Evolutionary conservation across 2,329 filamentous ascomycete species (phyloP), one percentile per base, ranked within the genome.

Genomic region (Harringtonia aguacate): DNA sequence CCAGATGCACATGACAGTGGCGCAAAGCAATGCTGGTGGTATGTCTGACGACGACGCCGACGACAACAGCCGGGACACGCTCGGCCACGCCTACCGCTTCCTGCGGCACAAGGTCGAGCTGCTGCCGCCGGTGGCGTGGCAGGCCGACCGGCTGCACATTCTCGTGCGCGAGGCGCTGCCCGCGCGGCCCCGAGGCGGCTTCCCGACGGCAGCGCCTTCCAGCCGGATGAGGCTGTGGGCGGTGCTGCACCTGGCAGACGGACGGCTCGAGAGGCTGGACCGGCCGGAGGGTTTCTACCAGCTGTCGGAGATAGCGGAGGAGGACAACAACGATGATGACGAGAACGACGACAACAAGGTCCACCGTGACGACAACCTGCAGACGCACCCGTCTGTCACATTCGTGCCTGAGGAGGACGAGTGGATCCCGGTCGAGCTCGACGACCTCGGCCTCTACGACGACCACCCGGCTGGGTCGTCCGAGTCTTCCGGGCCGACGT

Each of bases 161-260:
- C 60, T 83, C 37, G 56, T 73, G 37, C 69, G 77, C 17, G 69
- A 74, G 47, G 59, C 54, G 36, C 53, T 50, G 7, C n/a, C 13
- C 7, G 20, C 27, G 15, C 45, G 56, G 56, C 7, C 53, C 56
- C 8, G 48, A 58, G 8, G 55, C 59, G 1, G n/a, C n/a, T n/a
- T n/a, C n/a, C n/a, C n/a, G n/a, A n/a, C n/a, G n/a, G n/a, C n/a
- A n/a, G n/a, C n/a, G n/a, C n/a, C n/a, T n/a, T n/a, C n/a, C n/a
- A 66, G 63, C 21, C 60, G 64, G 35, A 82, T 84, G 80, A 69
- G 62, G 34, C 52, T 74, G 20, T 80, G 75, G 75, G 72, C 70
- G 2, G 64, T 59, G 3, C 61, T 81, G 18, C 56, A 68, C 33
- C 52, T 62, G 14, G 37, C 20, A 1, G 51, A 53, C 21, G 55